Conservation (phyloP, 257 asterid species). For the Fraxinus quadrangulata region DNA sequence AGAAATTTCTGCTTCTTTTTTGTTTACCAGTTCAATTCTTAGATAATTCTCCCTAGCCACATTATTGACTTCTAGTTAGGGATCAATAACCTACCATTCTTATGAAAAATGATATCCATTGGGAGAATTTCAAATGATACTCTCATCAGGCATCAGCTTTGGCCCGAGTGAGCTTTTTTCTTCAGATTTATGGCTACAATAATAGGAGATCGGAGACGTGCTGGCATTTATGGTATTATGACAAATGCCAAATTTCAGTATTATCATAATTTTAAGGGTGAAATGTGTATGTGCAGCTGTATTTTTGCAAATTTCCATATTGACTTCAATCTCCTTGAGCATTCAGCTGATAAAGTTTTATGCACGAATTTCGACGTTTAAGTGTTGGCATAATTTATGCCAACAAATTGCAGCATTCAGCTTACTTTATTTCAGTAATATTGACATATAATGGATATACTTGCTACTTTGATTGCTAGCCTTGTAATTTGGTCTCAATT, state of each 20-base stretch:
- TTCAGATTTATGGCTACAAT: background rate
- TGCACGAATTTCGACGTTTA: background rate
- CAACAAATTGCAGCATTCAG: slow-evolving; percentile 12
- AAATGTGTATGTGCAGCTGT: background rate
- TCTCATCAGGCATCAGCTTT: background rate
- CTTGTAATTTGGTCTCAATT: slow-evolving; percentile 1
- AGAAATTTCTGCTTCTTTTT: too few relatives aligned
- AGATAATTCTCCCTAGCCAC: background rate
- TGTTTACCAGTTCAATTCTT: background rate
- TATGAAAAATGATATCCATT: background rate
- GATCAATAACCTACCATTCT: background rate
- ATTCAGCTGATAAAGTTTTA: background rate
- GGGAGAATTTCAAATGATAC: background rate
- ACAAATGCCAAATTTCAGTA: background rate
- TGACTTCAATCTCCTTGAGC: slow-evolving; percentile 1
- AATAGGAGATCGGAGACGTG: background rate
- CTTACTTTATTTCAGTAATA: slow-evolving; percentile 1
- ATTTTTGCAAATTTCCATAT: background rate
- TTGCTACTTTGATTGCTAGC: slow-evolving; percentile 15
- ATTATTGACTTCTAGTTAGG: background rate
- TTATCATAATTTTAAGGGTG: background rate
- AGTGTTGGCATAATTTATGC: slow-evolving; percentile 1
- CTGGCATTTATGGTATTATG: background rate
- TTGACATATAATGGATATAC: background rate
- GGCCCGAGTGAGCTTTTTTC: background rate